Percentiles rank a stretch among this genome's conserved stretches.
Evolutionary conservation across 2,329 filamentous ascomycete species (phyloP).

Genomic region (Neonectria ditissima): DNA sequence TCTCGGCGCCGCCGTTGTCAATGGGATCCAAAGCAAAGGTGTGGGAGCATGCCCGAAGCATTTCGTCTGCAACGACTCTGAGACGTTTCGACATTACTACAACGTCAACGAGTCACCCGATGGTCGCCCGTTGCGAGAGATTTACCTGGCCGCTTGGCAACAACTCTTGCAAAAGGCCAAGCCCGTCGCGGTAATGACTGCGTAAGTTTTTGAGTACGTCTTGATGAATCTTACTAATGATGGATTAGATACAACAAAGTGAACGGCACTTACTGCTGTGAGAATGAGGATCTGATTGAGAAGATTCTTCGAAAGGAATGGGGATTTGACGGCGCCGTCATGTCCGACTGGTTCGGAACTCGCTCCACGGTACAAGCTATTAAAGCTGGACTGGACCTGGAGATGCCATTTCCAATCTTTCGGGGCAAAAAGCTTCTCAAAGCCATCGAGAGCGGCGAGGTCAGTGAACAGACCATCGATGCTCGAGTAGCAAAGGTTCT

Average conservation of each 20-base stretch:
- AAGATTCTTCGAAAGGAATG: conserved; percentile 28
- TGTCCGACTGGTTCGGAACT: conserved; percentile 40
- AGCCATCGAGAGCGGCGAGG: neutral
- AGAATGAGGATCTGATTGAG: conserved; percentile 3
- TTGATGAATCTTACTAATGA: neutral
- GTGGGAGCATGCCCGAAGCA: conserved; percentile 28
- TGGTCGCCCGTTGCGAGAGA: conserved; percentile 23
- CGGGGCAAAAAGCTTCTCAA: conserved; percentile 24
- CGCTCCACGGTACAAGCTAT: conserved; percentile 14
- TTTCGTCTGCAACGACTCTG: conserved; percentile 36
- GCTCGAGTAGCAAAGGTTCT: conserved; percentile 4
- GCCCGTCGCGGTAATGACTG: conserved; percentile 32
- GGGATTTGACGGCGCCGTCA: conserved; percentile 27
- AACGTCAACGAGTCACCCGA: conserved; percentile 25
- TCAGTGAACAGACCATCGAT: conserved; percentile 22
- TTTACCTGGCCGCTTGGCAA: conserved; percentile 36
- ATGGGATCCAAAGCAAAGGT: conserved; percentile 27
- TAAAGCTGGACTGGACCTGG: conserved; percentile 29
- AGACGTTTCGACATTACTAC: conserved; percentile 29
- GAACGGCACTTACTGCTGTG: conserved; percentile 25
- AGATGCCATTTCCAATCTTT: conserved; percentile 34
- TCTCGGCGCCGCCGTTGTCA: conserved; percentile 30
- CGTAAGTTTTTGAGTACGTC: conserved; percentile 18
- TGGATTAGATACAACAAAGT: conserved; percentile 37
- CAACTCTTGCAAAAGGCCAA: conserved; percentile 21